These are phyloP conservation scores for Anacardium occidentale DNA, from an alignment of 345 rosid genomes.

Conservation along the genomic window DNA sequence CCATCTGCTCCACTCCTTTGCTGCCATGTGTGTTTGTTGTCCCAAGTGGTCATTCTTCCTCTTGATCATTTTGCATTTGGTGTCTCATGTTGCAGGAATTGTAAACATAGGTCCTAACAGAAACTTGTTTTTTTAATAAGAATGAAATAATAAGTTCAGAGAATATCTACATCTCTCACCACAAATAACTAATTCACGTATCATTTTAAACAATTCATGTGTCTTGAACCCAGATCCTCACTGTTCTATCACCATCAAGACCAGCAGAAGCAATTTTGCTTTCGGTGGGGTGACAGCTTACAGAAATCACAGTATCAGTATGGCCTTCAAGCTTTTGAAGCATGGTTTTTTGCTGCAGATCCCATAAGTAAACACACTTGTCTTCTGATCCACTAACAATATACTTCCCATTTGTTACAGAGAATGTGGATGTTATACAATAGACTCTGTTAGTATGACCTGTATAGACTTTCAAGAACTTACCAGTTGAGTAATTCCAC, in stretches of 20 bases:
- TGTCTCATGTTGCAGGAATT: no score
- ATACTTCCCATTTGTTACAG: slow-evolving; percentile 88
- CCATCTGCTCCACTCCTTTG: no score
- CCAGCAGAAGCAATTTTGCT: slow-evolving; percentile 85
- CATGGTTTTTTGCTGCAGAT: slow-evolving; percentile 81
- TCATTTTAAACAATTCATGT: slow-evolving; percentile 10
- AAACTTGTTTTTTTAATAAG: not conserved
- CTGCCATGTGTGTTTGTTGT: no score
- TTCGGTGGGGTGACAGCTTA: slow-evolving; percentile 72
- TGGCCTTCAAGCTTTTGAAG: slow-evolving; percentile 89
- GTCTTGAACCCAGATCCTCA: slow-evolving; percentile 84
- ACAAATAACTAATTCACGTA: not conserved
- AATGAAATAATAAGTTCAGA: not conserved
- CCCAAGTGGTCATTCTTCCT: no score
- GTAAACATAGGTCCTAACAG: no score
- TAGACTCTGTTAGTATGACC: slow-evolving; percentile 80
- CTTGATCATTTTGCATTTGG: no score
- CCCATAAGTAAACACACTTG: slow-evolving; percentile 85
- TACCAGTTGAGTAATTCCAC: slow-evolving; percentile 83
- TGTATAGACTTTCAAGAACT: slow-evolving; percentile 74
- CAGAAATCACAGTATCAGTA: slow-evolving; percentile 77
- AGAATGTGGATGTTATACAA: slow-evolving; percentile 88
- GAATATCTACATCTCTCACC: not conserved
- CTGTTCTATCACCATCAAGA: slow-evolving; percentile 70
- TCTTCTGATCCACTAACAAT: slow-evolving; percentile 98